Conservation (phyloP, 179 eudicot genomes). For the Silene vulgaris region DNA sequence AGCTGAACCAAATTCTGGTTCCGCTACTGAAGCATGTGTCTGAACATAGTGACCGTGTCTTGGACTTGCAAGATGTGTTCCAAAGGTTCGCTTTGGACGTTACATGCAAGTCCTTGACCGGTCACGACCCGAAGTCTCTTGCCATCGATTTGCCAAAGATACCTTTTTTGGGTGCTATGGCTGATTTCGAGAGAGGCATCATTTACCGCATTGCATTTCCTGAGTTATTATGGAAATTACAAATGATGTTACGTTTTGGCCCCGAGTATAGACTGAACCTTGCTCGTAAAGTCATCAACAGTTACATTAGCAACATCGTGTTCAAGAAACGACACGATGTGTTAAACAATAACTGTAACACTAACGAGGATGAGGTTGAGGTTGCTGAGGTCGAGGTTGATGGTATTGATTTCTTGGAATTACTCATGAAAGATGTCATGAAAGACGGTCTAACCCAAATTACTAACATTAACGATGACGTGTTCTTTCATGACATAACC, state of each 20-base stretch:
- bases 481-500: slow-evolving; percentile 34
- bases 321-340: slow-evolving; percentile 22
- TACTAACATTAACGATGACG: slow-evolving; percentile 12
- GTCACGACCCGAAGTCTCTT: slow-evolving; percentile 30
- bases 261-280: slow-evolving; percentile 20
- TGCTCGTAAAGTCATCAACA: slow-evolving; percentile 22
- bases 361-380: background rate
- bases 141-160: slow-evolving; percentile 23
- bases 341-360: background rate
- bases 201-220: slow-evolving; percentile 22
- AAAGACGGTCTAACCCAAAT: background rate
- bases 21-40: slow-evolving; percentile 29
- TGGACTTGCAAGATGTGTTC: slow-evolving; percentile 43
- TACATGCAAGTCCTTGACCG: slow-evolving; percentile 24
- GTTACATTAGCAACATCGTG: slow-evolving; percentile 18
- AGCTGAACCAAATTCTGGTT: slow-evolving; percentile 27
- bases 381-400: background rate
- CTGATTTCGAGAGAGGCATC: slow-evolving; percentile 27
- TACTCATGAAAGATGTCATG: slow-evolving; percentile 19
- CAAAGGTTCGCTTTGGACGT: slow-evolving; percentile 31
- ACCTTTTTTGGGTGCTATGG: slow-evolving; percentile 32
- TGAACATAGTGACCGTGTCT: slow-evolving; percentile 7
- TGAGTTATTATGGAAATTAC: slow-evolving; percentile 26
- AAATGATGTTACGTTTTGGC: slow-evolving; percentile 27
- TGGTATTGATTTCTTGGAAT: slow-evolving; percentile 25